A percentile compares a stretch with the other conserved stretches of the same genome.
Evolutionary conservation across 305 asterid species (phyloP).

Genomic region (Plantago rigida): DNA sequence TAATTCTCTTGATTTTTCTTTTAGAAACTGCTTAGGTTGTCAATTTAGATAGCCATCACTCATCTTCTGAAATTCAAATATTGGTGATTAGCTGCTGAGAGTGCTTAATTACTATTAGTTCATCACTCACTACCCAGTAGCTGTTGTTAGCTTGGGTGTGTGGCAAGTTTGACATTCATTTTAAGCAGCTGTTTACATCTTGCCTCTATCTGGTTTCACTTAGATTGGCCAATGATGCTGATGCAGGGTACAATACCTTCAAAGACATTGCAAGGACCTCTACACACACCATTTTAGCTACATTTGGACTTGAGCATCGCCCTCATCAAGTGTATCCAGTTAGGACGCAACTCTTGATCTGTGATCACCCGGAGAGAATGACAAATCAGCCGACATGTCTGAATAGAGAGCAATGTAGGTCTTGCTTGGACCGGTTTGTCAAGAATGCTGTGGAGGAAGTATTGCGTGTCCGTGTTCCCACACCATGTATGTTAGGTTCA

Average conservation of each 20-base stretch:
- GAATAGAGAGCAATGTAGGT: constrained; percentile 30
- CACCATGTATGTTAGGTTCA: constrained; percentile 7
- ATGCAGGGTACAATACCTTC: constrained; percentile 52
- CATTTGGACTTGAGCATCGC: constrained; percentile 36
- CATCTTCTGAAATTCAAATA: no score
- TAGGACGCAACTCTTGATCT: constrained; percentile 25
- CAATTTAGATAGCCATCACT: no score
- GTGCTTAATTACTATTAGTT: not conserved
- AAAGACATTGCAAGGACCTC: constrained; percentile 52
- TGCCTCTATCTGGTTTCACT: constrained; percentile 3
- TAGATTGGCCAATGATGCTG: constrained; percentile 18
- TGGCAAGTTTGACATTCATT: no score
- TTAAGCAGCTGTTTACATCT: not conserved
- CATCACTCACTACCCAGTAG: not conserved
- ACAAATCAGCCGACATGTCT: constrained; percentile 17
- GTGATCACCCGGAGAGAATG: constrained; percentile 28
- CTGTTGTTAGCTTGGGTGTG: no score
- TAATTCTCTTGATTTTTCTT: not conserved
- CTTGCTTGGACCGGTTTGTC: constrained; percentile 42
- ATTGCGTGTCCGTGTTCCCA: constrained; percentile 20
- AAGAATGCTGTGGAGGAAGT: constrained; percentile 36
- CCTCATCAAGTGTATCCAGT: constrained; percentile 31
- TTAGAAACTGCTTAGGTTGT: not conserved
- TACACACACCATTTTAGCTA: constrained; percentile 53
- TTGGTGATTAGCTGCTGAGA: no score